Evolutionary conservation across 2,329 filamentous ascomycete species (phyloP), one percentile per base, ranked within the genome.

Genomic region (Xylaria digitata): DNA sequence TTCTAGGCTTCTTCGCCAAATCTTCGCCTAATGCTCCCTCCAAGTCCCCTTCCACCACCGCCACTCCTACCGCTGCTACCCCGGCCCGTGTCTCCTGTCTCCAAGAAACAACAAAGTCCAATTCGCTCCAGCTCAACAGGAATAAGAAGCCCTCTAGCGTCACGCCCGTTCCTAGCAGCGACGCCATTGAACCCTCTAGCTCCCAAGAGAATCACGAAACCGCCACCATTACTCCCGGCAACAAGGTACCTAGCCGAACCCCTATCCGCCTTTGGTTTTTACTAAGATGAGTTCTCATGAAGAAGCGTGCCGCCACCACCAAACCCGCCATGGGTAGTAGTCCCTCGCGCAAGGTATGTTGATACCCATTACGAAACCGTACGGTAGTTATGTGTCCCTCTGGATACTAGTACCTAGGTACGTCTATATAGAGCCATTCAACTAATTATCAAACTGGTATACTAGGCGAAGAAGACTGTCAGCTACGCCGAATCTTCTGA

Each of bases 401-500:
- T 6, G 2, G 2, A 15, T 32, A 13, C n/a, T 11, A 11, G 15
- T n/a, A 13, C 15, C n/a, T n/a, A n/a, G n/a, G n/a, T n/a, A 13
- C 17, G n/a, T 23, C 13, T 9, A 43, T 8, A n/a, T 34, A 1
- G 7, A 30, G 19, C 3, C 30, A 11, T 40, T 23, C 7, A 6
- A 49, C 19, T 63, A 46, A 66, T 46, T 23, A 60, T 26, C 17
- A 13, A n/a, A 42, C 1, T 23, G 19, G 34, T 53, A 23, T 60
- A 19, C 6, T 48, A 88, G 86, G 78, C 77, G 3, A 87, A 83
- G 72, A 88, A 86, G 75, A 77, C 78, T 0, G 86, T 96, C 71
- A 96, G 86, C 77, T 98, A 98, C 78, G 90, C 91, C 70, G 94
- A 97, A 75, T 94, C 92, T 1, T 93, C 92, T 50, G 91, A 92